These are phyloP conservation scores for Komagataella ulmi DNA, from an alignment of 805 yeast genomes.

Conservation along the genomic window DNA sequence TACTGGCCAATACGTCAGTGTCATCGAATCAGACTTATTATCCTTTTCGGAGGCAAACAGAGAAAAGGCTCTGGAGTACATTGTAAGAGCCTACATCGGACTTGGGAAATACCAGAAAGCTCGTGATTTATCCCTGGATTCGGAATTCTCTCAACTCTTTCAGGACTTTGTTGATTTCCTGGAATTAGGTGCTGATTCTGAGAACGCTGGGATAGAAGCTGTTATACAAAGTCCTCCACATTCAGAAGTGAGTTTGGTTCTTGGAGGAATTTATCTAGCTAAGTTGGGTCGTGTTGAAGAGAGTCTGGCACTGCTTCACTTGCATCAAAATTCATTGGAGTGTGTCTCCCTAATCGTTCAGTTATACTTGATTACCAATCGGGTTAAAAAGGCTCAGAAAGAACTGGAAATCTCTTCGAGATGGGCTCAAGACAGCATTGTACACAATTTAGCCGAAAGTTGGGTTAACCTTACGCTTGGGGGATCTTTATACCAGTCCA, in stretches of 20 bases:
- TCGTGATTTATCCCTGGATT: not conserved
- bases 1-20: constrained; percentile 40
- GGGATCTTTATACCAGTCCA: constrained; percentile 22
- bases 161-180: constrained; percentile 2
- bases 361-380: constrained; percentile 24
- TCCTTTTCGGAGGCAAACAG: constrained; percentile 17
- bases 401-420: constrained; percentile 28
- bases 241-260: constrained; percentile 17
- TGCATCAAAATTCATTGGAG: constrained; percentile 23
- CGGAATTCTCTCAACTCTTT: not conserved
- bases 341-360: constrained; percentile 23
- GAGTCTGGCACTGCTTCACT: constrained; percentile 23
- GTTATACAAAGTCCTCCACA: not conserved
- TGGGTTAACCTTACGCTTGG: constrained; percentile 39
- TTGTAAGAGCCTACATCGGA: constrained; percentile 1
- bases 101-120: constrained; percentile 1
- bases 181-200: not conserved
- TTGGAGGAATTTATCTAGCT: constrained; percentile 28
- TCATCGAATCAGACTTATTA: constrained; percentile 21
- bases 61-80: constrained; percentile 6
- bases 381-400: constrained; percentile 29
- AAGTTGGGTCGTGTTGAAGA: constrained; percentile 25
- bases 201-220: constrained; percentile 1
- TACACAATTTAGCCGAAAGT: constrained; percentile 69
- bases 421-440: constrained; percentile 58